These are phyloP conservation scores for Mycena amicta DNA, from an alignment of 768 basidiomycete genomes.

Conservation along the genomic window DNA sequence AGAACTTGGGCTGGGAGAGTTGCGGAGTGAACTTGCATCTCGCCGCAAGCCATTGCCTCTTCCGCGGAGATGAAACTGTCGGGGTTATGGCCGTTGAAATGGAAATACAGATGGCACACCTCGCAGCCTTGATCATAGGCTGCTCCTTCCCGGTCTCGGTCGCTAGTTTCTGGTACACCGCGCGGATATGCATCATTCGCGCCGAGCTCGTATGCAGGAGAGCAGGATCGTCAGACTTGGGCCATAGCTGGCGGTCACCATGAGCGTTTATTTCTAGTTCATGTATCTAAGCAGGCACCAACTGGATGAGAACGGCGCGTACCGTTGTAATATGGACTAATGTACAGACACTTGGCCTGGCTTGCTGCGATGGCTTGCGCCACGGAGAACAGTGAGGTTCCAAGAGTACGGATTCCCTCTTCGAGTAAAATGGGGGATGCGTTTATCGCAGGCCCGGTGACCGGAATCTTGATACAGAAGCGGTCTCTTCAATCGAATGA, in stretches of 20 bases:
- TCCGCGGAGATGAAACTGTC: constrained; percentile 18
- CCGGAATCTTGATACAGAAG: constrained; percentile 52
- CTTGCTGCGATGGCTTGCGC: constrained; percentile 44
- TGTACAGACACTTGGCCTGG: constrained; percentile 46
- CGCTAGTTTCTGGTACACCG: constrained; percentile 34
- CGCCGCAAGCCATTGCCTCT: constrained; percentile 21
- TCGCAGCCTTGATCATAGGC: constrained; percentile 31
- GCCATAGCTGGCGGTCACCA: constrained; percentile 34
- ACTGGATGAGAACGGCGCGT: constrained; percentile 2
- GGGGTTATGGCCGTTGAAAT: too few species aligned
- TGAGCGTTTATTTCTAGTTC: constrained; percentile 39
- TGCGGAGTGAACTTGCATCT: constrained; percentile 21
- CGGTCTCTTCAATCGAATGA: constrained; percentile 30
- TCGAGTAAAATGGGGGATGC: constrained; percentile 42
- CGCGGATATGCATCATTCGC: constrained; percentile 28
- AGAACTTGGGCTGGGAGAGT: constrained; percentile 12
- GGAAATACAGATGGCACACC: too few species aligned
- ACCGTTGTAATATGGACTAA: constrained; percentile 54
- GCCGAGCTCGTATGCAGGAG: constrained; percentile 35
- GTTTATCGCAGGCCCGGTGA: constrained; percentile 43
- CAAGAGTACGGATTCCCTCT: constrained; percentile 48
- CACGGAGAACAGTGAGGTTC: constrained; percentile 48
- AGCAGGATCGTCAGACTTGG: constrained; percentile 34
- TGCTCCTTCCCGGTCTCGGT: constrained; percentile 35
- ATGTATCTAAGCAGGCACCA: neutral